Evolutionary conservation across 306 rosid species (phyloP), one percentile per base, ranked within the genome.

Genomic region (Abrus pulchellus): DNA sequence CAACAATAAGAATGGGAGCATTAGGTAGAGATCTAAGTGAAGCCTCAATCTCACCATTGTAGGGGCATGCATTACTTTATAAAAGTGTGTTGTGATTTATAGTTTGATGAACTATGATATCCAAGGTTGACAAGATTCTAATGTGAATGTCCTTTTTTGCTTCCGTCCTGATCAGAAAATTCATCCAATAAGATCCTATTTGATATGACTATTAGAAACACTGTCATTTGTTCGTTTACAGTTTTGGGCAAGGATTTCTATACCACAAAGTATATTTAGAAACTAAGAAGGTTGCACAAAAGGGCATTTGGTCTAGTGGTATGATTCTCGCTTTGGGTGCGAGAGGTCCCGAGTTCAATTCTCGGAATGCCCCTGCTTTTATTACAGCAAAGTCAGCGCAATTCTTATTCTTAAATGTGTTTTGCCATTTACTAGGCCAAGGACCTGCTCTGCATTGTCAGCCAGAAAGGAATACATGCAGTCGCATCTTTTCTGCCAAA

Each of bases 321-420:
- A 86, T 86, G 94, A 88, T 89, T 87, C 87, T 90, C 84, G 90
- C 91, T 90, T 90, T 32, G 90, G 91, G 94, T 82, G 90, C 88
- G 80, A 90, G 89, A 88, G 87, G 94, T 88, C 88, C 84, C 67
- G 84, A 83, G 90, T 84, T 84, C 82, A 28, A 68, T 78, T 78
- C 82, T 68, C 76, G 50, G 61, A 78, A 78, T 56, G 61, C 82
- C 69, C 69, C 77, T 1, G 0, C 56, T 68, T 34, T 75, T 11
- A 11, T 4, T 6, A 0, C 20, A 20, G 20, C 20, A 20, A 20
- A 20, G 20, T 20, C 20, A 20, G 20, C 20, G 20, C 20, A 20
- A 20, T 20, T 20, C 20, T 20, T 47, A 7, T 34, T 14, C n/a
- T 6, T 3, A 50, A 0, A 9, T 4, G 53, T n/a, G 61, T 53